These are phyloP conservation scores for Suillus alpinus DNA, from an alignment of 768 basidiomycete genomes.

Conservation along the genomic window DNA sequence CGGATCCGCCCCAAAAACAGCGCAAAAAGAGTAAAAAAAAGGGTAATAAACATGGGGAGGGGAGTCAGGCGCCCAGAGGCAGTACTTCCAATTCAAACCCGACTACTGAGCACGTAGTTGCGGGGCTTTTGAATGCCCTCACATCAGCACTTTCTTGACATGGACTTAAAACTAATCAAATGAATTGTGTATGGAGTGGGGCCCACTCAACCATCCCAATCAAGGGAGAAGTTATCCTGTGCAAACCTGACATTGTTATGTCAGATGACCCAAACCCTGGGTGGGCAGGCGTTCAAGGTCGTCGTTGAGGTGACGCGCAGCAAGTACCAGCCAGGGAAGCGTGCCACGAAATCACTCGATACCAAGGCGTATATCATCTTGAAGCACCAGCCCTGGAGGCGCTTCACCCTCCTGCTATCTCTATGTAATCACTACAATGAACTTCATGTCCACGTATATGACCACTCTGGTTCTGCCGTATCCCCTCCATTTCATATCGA, in stretches of 20 bases:
- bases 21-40: background rate
- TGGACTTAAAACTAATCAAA: background rate
- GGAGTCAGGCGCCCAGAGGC: background rate
- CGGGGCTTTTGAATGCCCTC: background rate
- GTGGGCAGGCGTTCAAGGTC: background rate
- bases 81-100: background rate
- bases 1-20: rapidly evolving
- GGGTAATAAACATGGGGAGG: background rate
- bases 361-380: background rate
- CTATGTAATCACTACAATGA: background rate
- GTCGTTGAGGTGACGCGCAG: background rate
- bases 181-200: background rate
- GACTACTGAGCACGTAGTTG: background rate
- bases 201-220: background rate
- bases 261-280: background rate
- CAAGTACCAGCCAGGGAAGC: background rate
- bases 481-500: background rate
- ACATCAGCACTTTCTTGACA: background rate
- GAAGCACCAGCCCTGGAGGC: background rate
- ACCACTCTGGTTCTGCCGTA: background rate
- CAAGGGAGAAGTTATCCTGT: background rate
- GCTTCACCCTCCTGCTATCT: background rate
- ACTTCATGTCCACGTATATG: background rate
- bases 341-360: background rate
- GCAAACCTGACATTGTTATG: background rate